Evolutionary conservation across 2,329 filamentous ascomycete species (phyloP).

Genomic region (Kalmusia sp.): DNA sequence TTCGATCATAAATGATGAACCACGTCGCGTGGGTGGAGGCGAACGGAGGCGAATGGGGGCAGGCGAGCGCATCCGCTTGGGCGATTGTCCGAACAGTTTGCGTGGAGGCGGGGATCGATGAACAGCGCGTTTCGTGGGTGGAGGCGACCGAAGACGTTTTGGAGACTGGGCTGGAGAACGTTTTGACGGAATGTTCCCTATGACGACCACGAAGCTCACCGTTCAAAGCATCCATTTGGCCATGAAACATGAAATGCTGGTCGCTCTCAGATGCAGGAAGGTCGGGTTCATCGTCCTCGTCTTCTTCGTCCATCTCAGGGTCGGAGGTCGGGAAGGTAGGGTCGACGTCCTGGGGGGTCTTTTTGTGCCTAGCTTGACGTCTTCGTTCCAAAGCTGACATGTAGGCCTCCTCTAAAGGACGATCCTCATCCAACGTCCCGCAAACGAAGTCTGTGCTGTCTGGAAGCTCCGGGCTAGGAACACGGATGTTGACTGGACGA

Average conservation of each 20-base stretch:
- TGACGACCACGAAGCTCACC: slow-evolving; percentile 52
- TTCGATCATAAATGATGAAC: slow-evolving; percentile 41
- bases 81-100: slow-evolving; percentile 73
- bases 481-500: slow-evolving; percentile 65
- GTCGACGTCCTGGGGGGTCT: slow-evolving; percentile 88
- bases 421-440: slow-evolving; percentile 94
- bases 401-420: slow-evolving; percentile 92
- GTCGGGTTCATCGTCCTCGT: slow-evolving; percentile 64
- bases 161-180: slow-evolving; percentile 64
- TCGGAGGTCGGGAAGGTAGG: slow-evolving; percentile 97
- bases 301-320: slow-evolving; percentile 81
- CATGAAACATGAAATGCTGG: slow-evolving; percentile 72
- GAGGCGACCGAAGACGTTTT: slow-evolving; percentile 65
- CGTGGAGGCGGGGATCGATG: slow-evolving; percentile 55
- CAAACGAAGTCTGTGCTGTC: slow-evolving; percentile 99
- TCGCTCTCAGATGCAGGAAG: slow-evolving; percentile 64
- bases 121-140: slow-evolving; percentile 46
- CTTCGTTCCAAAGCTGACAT: slow-evolving; percentile 82
- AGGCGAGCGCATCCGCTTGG: slow-evolving; percentile 62
- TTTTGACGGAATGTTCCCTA: slow-evolving; percentile 38
- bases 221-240: slow-evolving; percentile 72
- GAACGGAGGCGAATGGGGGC: slow-evolving; percentile 60
- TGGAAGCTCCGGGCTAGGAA: slow-evolving; percentile 79
- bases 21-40: slow-evolving; percentile 68
- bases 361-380: slow-evolving; percentile 79